Conservation (phyloP, 2,329 filamentous ascomycete genomes). For the Cryphonectria japonica region DNA sequence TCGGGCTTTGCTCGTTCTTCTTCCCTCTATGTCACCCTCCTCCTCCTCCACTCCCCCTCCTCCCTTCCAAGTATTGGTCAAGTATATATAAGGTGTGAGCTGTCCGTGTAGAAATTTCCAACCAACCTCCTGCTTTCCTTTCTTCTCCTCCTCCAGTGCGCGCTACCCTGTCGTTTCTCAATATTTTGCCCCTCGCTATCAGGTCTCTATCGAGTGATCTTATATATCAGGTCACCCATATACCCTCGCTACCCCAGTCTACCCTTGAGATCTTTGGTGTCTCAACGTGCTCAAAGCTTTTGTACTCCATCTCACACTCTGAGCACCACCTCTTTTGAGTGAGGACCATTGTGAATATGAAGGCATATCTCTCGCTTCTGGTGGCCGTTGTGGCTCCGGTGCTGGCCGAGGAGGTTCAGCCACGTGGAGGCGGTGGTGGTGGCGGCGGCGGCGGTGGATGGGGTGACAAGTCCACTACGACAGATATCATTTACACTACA, state of each 20-base stretch:
- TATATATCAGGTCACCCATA: slow-evolving; percentile 39
- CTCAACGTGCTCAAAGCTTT: slow-evolving; percentile 8
- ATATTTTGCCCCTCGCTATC: slow-evolving; percentile 31
- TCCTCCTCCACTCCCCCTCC: no score
- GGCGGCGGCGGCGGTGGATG: slow-evolving; percentile 20
- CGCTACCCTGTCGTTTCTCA: slow-evolving; percentile 28
- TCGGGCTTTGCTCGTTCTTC: slow-evolving; percentile 13
- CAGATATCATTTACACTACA: slow-evolving; percentile 30
- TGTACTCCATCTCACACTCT: slow-evolving; percentile 9
- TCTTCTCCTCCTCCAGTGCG: slow-evolving; percentile 27
- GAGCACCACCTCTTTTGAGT: slow-evolving; percentile 13
- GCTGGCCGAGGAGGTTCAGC: slow-evolving; percentile 33
- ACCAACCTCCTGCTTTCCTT: slow-evolving; percentile 28
- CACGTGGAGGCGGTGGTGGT: slow-evolving; percentile 22
- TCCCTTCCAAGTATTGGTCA: background rate
- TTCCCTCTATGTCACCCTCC: background rate
- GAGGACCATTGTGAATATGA: slow-evolving; percentile 35
- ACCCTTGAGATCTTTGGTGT: slow-evolving; percentile 1
- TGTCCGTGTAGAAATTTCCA: slow-evolving; percentile 20
- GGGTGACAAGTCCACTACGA: slow-evolving; percentile 28
- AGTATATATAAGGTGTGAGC: slow-evolving; percentile 25
- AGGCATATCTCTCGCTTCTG: slow-evolving; percentile 38
- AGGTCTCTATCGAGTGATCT: slow-evolving; percentile 30
- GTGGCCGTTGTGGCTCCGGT: slow-evolving; percentile 36
- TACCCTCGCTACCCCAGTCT: slow-evolving; percentile 32